Evolutionary conservation across 352 stramenopile genomes (phyloP).

Genomic region (Globisporangium canariense): DNA sequence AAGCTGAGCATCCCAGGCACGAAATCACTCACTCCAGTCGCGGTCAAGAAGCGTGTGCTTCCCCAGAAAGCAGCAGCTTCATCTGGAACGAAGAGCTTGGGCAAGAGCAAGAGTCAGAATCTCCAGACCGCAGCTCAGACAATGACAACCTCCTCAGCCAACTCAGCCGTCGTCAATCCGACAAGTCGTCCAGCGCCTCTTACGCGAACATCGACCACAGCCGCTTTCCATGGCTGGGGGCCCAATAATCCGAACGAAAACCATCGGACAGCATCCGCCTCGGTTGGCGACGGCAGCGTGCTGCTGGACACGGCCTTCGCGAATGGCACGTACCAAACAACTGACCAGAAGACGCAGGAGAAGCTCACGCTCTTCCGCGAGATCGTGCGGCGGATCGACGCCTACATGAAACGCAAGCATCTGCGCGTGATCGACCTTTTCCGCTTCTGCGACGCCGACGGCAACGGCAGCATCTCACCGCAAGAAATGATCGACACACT

Average conservation of each 20-base stretch:
- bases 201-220: background rate
- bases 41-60: constrained; percentile 10
- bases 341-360: constrained; percentile 60
- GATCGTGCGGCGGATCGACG: constrained; percentile 77
- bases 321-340: constrained; percentile 53
- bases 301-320: constrained; percentile 42
- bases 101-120: constrained; percentile 18
- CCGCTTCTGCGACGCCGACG: constrained; percentile 79
- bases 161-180: background rate
- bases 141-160: background rate
- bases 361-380: constrained; percentile 69
- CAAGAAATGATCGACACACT: constrained; percentile 83
- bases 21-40: constrained; percentile 23
- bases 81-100: background rate
- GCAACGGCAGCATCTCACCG: constrained; percentile 73
- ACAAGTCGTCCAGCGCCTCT: background rate
- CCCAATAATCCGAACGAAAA: background rate
- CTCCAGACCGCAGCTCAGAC: background rate
- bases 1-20: constrained; percentile 54
- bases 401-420: constrained; percentile 83
- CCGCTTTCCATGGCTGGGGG: background rate
- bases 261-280: background rate
- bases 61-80: background rate
- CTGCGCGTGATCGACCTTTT: constrained; percentile 84
- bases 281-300: background rate